phyloP scores from a whole-genome alignment of 2,329 filamentous ascomycete species.

The Colletotrichum sp. region DNA sequence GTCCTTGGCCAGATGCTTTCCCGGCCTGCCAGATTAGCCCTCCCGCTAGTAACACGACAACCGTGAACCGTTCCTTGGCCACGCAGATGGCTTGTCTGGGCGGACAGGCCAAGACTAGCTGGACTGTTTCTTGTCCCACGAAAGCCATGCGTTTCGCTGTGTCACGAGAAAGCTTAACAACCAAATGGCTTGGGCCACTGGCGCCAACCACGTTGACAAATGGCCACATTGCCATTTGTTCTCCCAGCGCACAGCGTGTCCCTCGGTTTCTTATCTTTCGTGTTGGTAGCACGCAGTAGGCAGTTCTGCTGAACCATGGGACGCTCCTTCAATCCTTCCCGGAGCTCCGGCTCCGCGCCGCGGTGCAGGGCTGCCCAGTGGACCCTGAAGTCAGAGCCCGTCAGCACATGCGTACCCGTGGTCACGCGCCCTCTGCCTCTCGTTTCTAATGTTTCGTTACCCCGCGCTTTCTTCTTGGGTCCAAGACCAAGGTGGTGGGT shows the following conservation, averaged over 20 bases:
- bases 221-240: background rate
- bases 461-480: background rate
- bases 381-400: background rate
- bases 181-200: background rate
- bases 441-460: background rate
- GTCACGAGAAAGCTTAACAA: constrained; percentile 18
- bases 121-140: background rate
- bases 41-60: constrained; percentile 19
- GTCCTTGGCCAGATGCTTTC: background rate
- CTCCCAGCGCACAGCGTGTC: background rate
- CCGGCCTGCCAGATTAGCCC: constrained; percentile 15
- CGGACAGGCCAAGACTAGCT: background rate
- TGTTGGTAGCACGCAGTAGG: background rate
- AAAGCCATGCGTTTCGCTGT: background rate
- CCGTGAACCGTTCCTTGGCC: constrained; percentile 18
- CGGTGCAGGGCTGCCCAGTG: background rate
- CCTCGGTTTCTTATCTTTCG: background rate
- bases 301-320: background rate
- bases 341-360: constrained; percentile 9
- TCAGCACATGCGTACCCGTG: background rate
- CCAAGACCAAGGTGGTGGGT: background rate
- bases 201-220: background rate
- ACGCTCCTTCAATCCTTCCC: background rate
- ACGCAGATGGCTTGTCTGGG: constrained; percentile 1
- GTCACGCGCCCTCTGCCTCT: background rate